Percentiles rank a stretch among this genome's conserved stretches.
phyloP scores from a whole-genome alignment of 805 yeast species.

The Wickerhamomyces canadensis region DNA sequence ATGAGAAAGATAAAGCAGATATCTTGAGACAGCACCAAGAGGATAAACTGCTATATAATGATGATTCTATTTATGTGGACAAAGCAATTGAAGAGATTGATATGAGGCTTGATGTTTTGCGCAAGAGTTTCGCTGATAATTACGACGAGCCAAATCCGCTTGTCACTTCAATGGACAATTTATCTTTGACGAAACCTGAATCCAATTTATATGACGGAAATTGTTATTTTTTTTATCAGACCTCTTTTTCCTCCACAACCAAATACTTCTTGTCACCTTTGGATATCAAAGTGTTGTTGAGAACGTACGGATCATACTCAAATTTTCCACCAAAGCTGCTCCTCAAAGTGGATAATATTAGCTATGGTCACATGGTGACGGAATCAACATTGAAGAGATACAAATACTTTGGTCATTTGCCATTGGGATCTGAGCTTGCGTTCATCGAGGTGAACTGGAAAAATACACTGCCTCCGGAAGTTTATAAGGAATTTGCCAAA shows the following conservation, averaged over 20 bases:
- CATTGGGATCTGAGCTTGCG: conserved; percentile 79
- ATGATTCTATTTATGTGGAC: conserved; percentile 47
- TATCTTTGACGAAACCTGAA: conserved; percentile 12
- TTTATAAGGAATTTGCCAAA: conserved; percentile 40
- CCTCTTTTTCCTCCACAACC: conserved; percentile 62
- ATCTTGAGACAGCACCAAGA: conserved; percentile 46
- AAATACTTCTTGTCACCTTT: conserved; percentile 69
- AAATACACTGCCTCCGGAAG: conserved; percentile 37
- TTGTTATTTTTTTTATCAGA: conserved; percentile 72
- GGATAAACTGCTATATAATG: conserved; percentile 57
- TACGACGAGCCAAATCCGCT: conserved; percentile 16
- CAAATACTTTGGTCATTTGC: conserved; percentile 77
- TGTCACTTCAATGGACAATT: conserved; percentile 9
- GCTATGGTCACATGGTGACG: conserved; percentile 56
- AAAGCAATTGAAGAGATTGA: conserved; percentile 55
- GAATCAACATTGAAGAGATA: conserved; percentile 51
- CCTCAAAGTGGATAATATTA: conserved; percentile 64
- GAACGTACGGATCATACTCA: conserved; percentile 56
- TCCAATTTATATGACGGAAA: conserved; percentile 28
- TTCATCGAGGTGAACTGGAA: conserved; percentile 85
- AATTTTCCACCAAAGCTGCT: conserved; percentile 63
- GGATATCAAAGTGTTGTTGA: conserved; percentile 68
- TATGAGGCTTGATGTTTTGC: conserved; percentile 35
- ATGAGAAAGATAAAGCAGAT: conserved; percentile 51
- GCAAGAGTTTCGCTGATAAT: conserved; percentile 25